Conservation (phyloP, 2,329 filamentous ascomycete genomes). For the Parastagonospora avenae region DNA sequence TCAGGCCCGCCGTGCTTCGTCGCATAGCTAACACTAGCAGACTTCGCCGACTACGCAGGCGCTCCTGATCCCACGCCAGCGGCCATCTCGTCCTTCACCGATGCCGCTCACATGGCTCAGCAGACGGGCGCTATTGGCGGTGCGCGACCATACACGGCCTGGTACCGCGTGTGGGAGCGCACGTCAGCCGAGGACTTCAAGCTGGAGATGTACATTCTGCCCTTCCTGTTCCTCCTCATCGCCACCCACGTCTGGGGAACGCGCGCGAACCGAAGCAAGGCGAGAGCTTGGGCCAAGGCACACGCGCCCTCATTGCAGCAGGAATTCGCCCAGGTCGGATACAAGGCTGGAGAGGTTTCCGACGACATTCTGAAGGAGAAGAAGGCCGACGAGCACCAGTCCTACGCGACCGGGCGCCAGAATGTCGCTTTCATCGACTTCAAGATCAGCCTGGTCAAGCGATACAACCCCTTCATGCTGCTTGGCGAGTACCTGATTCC, state of each 20-base stretch:
- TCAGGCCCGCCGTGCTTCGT: background rate
- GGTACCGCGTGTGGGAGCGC: slow-evolving; percentile 97
- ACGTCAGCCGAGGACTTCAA: slow-evolving; percentile 83
- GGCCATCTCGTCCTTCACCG: slow-evolving; percentile 51
- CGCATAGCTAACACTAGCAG: slow-evolving; percentile 52
- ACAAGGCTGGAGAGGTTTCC: slow-evolving; percentile 56
- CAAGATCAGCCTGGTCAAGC: slow-evolving; percentile 79
- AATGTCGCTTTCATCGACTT: slow-evolving; percentile 92
- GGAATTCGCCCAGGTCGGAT: slow-evolving; percentile 90
- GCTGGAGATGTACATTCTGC: slow-evolving; percentile 81
- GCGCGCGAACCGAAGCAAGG: slow-evolving; percentile 77
- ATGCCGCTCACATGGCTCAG: slow-evolving; percentile 36
- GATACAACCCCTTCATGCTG: slow-evolving; percentile 78
- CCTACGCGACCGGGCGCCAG: slow-evolving; percentile 88
- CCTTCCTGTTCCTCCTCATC: slow-evolving; percentile 74
- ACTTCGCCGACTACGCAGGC: slow-evolving; percentile 92
- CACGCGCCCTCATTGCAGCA: slow-evolving; percentile 73
- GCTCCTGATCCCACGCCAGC: slow-evolving; percentile 69
- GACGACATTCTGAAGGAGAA: slow-evolving; percentile 79
- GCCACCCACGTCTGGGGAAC: slow-evolving; percentile 81
- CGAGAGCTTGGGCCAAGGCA: slow-evolving; percentile 77
- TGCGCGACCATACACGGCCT: slow-evolving; percentile 79
- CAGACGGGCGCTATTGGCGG: slow-evolving; percentile 47
- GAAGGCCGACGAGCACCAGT: slow-evolving; percentile 81
- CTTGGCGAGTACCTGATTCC: slow-evolving; percentile 70